Conservation (phyloP, 2,329 filamentous ascomycete genomes). For the Aspergillus fumigatiaffinis region DNA sequence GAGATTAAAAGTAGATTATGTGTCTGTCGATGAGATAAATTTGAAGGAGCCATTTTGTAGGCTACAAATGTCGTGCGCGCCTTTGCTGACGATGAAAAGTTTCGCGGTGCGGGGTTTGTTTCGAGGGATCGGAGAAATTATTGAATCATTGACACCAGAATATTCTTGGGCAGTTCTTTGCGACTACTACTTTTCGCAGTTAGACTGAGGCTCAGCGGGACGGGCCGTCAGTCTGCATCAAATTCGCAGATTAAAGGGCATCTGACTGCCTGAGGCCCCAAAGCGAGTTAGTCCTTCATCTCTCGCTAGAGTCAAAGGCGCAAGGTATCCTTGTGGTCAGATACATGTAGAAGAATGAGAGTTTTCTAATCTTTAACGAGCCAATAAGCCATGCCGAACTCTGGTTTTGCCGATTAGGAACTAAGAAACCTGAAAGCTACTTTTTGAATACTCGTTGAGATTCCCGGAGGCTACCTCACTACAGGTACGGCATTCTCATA, state of each 20-base stretch:
- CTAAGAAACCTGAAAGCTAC: neutral
- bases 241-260: neutral
- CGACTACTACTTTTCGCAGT: slow-evolving; percentile 9
- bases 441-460: neutral
- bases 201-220: slow-evolving; percentile 32
- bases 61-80: neutral
- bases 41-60: slow-evolving; percentile 31
- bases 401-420: neutral
- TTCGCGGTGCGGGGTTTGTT: slow-evolving; percentile 4
- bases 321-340: neutral
- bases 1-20: slow-evolving; percentile 82
- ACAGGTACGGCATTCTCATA: neutral
- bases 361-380: neutral
- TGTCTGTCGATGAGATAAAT: slow-evolving; percentile 63
- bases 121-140: slow-evolving; percentile 15
- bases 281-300: neutral
- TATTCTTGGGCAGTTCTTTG: slow-evolving; percentile 21
- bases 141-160: slow-evolving; percentile 12
- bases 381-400: too few relatives aligned
- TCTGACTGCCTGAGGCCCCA: neutral
- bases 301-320: neutral
- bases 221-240: slow-evolving; percentile 19
- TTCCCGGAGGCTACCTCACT: neutral
- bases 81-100: slow-evolving; percentile 9
- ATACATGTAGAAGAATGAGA: neutral